A percentile compares a stretch with the other conserved stretches of the same genome.
These are phyloP conservation scores for Trichoderma harzianum DNA, from an alignment of 2,329 filamentous ascomycete genomes.

Conservation along the genomic window DNA sequence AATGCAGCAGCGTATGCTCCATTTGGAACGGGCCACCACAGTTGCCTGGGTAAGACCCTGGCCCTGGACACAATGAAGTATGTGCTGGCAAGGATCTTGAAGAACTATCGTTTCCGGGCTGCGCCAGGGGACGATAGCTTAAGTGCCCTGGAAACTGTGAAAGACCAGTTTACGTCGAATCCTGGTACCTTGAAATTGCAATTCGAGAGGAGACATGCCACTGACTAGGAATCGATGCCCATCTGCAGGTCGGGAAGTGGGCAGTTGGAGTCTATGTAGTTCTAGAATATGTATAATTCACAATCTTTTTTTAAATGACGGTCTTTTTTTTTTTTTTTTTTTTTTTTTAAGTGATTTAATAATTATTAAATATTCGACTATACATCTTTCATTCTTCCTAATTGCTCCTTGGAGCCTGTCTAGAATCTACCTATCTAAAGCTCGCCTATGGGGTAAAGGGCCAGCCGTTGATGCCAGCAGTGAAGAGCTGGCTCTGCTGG, in stretches of 20 bases:
- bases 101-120: slow-evolving; percentile 1
- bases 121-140: neutral
- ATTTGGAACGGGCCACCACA: slow-evolving; percentile 30
- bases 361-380: neutral
- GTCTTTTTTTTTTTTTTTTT: neutral
- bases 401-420: neutral
- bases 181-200: neutral
- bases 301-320: neutral
- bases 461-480: slow-evolving; percentile 13
- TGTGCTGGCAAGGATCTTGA: slow-evolving; percentile 11
- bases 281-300: neutral
- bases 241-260: neutral
- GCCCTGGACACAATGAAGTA: slow-evolving; percentile 7
- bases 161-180: neutral
- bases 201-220: neutral
- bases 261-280: neutral
- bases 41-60: slow-evolving; percentile 8
- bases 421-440: neutral
- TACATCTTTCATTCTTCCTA: neutral
- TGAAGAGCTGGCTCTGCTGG: slow-evolving; percentile 6
- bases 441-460: neutral
- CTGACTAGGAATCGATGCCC: neutral
- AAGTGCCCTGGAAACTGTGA: neutral
- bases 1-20: slow-evolving; percentile 32
- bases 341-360: neutral